Base-by-base conservation (phyloP, 2,329 filamentous ascomycete species). In the Thielaviopsis ethacetica region DNA sequence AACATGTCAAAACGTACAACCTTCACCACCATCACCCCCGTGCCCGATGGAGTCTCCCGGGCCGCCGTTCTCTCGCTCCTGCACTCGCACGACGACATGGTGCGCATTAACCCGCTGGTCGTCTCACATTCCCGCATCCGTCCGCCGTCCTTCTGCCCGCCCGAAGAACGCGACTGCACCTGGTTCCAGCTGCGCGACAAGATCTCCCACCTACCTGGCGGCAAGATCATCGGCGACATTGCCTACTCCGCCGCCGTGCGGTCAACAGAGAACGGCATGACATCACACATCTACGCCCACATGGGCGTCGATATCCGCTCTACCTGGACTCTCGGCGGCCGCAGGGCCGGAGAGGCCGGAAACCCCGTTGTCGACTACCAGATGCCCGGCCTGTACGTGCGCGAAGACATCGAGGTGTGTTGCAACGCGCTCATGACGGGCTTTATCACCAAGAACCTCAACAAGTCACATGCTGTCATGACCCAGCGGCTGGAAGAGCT, bases 161-260 rank as follows among this genome's bases (percentile, higher is more conserved):
- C 81, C 17, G 87, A 93, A 64, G 89, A 95, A 72, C 56, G 24
- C 13, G 74, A 80, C 62, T 86, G 83, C 64, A 74, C 74, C 19
- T 95, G 90, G 90, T 94, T 91, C 71, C 79, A 81, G 54, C 73
- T 91, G 65, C 88, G 84, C 56, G 88, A 95, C 72, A 81, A 80
- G 66, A 84, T 94, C 65, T 76, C 80, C 57, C 90, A 89, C 66
- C 73, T 91, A 0, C 87, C 87, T 0, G 84, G 84, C 21, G 80
- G 79, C 12, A 59, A 58, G 24, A 56, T 53, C 34, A 53, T 64
- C 24, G 81, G 85, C 61, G 82, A 86, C 65, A 78, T 94, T 60
- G 82, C 77, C 30, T 95, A 94, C 73, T 87, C 85, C 50, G 86
- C 81, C 58, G 88, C 86, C 65, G 94, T 95, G 68, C 80, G 88